Conservation (phyloP, 768 basidiomycete genomes). For the Lepiota venenata region DNA sequence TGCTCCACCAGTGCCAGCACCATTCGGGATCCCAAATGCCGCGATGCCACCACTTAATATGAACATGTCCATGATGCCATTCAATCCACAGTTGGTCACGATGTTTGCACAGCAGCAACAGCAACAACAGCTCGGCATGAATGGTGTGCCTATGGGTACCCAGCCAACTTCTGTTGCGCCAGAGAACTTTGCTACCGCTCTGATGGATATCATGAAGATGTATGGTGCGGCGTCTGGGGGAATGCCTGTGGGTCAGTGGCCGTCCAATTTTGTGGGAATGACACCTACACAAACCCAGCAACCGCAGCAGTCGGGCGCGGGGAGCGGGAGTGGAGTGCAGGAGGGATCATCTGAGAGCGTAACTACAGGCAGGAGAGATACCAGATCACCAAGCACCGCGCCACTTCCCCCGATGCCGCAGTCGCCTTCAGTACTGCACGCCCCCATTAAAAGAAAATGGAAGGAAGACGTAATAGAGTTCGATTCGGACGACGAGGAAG, state of each 20-base stretch:
- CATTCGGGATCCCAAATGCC: not conserved
- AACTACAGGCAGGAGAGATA: conserved; percentile 1
- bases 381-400: not conserved
- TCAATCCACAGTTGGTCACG: conserved; percentile 2
- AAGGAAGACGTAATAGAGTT: not conserved
- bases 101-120: conserved; percentile 13
- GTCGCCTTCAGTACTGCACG: not conserved
- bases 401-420: not conserved
- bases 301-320: not conserved
- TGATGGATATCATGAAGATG: conserved; percentile 15
- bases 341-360: conserved; percentile 3
- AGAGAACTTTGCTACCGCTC: conserved; percentile 6
- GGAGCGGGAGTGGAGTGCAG: not conserved
- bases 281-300: conserved; percentile 12
- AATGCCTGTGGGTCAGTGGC: conserved; percentile 13
- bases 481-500: not conserved
- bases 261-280: conserved; percentile 7
- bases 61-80: conserved; percentile 9
- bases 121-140: conserved; percentile 6
- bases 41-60: conserved; percentile 8
- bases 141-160: not conserved
- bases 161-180: conserved; percentile 6
- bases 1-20: not conserved
- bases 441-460: conserved; percentile 7
- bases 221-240: conserved; percentile 1